These are phyloP conservation scores for Trichophyton mentagrophytes DNA, from an alignment of 2,329 filamentous ascomycete genomes.

Conservation along the genomic window DNA sequence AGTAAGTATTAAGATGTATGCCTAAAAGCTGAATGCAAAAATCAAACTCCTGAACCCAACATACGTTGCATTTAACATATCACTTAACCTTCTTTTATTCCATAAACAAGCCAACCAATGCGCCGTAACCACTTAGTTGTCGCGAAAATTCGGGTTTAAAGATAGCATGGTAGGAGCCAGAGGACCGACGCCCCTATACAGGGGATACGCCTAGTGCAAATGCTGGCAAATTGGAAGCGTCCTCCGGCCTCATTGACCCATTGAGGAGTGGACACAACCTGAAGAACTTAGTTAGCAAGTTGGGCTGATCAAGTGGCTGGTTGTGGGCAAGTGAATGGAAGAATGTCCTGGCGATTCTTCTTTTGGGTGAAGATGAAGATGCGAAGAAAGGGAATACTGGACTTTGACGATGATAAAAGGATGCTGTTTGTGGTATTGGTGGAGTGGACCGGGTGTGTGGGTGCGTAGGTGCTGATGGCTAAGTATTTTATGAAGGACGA, in stretches of 20 bases:
- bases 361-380: too few relatives aligned
- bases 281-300: slow-evolving; percentile 15
- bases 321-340: neutral
- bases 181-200: neutral
- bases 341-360: neutral
- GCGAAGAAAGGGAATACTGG: too few relatives aligned
- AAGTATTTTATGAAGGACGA: neutral
- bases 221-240: slow-evolving; percentile 34
- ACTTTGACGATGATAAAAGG: too few relatives aligned
- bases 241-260: slow-evolving; percentile 56
- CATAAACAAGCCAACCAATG: neutral
- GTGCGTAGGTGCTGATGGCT: neutral
- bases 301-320: slow-evolving; percentile 15
- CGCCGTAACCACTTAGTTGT: neutral
- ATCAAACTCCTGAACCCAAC: neutral
- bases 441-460: neutral
- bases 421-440: neutral
- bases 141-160: too few relatives aligned
- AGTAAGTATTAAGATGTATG: neutral
- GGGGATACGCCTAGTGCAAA: slow-evolving; percentile 20
- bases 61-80: neutral
- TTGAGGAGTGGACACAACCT: slow-evolving; percentile 77
- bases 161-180: neutral
- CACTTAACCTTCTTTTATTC: neutral
- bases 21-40: neutral